phyloP scores from a whole-genome alignment of 495 filamentous ascomycete genomes.

The Daldinia bambusicola region DNA sequence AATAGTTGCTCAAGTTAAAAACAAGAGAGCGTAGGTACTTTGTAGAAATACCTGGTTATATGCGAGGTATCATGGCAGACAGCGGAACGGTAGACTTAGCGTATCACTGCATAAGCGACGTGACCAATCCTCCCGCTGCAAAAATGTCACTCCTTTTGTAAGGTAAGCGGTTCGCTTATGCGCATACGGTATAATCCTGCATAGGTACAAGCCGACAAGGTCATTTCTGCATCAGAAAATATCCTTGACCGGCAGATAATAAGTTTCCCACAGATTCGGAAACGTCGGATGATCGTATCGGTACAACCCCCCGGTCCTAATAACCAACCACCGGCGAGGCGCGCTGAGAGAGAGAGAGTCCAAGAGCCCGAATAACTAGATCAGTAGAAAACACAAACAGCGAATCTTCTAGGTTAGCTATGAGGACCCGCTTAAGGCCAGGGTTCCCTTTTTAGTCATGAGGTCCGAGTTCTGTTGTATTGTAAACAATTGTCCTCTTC shows the following conservation, averaged over 20 bases:
- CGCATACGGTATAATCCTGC: constrained; percentile 2
- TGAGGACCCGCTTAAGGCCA: background rate
- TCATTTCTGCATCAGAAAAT: too few species aligned
- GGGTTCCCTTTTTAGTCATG: background rate
- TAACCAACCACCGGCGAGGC: constrained; percentile 11
- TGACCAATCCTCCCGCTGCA: background rate
- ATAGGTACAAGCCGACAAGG: background rate
- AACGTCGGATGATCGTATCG: constrained; percentile 11
- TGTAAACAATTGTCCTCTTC: too few species aligned
- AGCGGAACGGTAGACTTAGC: background rate
- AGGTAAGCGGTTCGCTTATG: background rate
- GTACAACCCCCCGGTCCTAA: background rate
- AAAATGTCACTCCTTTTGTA: background rate
- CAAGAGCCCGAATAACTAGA: too few species aligned
- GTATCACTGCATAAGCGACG: constrained; percentile 10
- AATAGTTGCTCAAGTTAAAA: background rate
- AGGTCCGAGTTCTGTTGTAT: background rate
- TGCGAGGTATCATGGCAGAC: background rate
- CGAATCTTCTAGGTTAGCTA: constrained; percentile 9
- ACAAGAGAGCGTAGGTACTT: background rate
- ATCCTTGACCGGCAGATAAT: constrained; percentile 6
- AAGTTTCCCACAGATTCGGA: constrained; percentile 12
- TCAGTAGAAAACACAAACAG: background rate
- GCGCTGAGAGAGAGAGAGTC: too few species aligned
- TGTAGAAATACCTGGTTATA: background rate